A percentile compares a stretch with the other conserved stretches of the same genome.
Evolutionary conservation across 2,329 filamentous ascomycete species (phyloP).

Genomic region (Phialemonium atrogriseum): DNA sequence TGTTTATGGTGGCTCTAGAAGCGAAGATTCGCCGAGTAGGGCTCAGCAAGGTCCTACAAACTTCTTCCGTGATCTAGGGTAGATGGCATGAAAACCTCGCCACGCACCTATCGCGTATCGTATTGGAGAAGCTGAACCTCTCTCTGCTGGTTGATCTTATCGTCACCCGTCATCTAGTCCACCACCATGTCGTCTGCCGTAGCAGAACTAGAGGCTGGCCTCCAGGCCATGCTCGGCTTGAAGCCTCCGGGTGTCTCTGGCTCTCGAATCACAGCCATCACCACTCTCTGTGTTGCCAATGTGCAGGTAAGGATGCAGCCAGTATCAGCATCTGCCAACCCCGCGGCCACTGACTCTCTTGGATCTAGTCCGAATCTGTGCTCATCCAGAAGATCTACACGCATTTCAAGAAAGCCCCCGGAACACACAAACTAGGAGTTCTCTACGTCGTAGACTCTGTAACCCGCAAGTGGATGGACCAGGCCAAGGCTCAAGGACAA

Average conservation of each 20-base stretch:
- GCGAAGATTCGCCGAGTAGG: conserved; percentile 5
- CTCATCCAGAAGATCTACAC: conserved; percentile 95
- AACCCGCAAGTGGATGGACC: conserved; percentile 96
- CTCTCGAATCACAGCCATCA: conserved; percentile 83
- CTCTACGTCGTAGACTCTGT: conserved; percentile 99
- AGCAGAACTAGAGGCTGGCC: conserved; percentile 80
- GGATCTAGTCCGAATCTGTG: conserved; percentile 73
- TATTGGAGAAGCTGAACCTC: conserved; percentile 2
- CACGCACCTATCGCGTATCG: conserved; percentile 3
- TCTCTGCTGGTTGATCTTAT: background rate
- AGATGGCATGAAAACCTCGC: conserved; percentile 3
- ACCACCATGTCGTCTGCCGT: conserved; percentile 69
- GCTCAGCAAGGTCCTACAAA: conserved; percentile 2
- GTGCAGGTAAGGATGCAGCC: conserved; percentile 63
- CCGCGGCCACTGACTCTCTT: conserved; percentile 3
- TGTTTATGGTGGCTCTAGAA: conserved; percentile 6
- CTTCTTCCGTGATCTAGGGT: conserved; percentile 5
- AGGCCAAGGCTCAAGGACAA: conserved; percentile 80
- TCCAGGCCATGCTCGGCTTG: conserved; percentile 84
- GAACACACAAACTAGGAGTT: conserved; percentile 95
- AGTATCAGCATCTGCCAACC: conserved; percentile 1
- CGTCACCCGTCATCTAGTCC: conserved; percentile 11
- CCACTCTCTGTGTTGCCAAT: conserved; percentile 77
- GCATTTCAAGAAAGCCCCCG: conserved; percentile 90
- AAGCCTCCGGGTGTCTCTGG: conserved; percentile 93